Evolutionary conservation across 768 basidiomycete species (phyloP), one percentile per base, ranked within the genome.

Genomic region (Serendipita indica): DNA sequence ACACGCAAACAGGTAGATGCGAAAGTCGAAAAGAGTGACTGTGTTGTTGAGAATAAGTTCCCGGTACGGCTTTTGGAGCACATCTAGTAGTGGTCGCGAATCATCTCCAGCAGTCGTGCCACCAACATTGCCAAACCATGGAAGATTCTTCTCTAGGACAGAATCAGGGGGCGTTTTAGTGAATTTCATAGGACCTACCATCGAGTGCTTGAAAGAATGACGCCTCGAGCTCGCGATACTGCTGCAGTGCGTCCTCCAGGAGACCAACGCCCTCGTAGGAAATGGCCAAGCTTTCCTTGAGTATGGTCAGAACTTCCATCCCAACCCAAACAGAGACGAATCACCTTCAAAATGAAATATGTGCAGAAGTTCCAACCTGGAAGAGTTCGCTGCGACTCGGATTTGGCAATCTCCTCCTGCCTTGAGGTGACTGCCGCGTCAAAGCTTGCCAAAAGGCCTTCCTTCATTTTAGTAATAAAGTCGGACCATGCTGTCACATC

Each of bases 341-440:
- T 57, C 58, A 90, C 94, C 82, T 98, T 99, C 34, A 93, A 74
- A 56, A 92, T 81, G 70, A 97, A 97, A 73, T 93, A 98, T 0
- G 87, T 92, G 68, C 92, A 93, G 67, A 96, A 99, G 67, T 96
- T 96, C 96, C 96, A 99, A 6, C 96, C 94, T 1, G 91, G 90
- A 81, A 92, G 87, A 64, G 85, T 79, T 58, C 89, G 78, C 69
- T 97, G 89, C 49, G 81, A 77, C 66, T 99, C 94, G 0, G 88
- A 89, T 34, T 89, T 80, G 64, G 78, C 84, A 2, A 97, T 85
- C 62, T 96, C 92, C 43, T 98, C 96, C 66, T 93, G 89, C 14
- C 90, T 77, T 60, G 82, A 81, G 7, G 77, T 71, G 37, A 98
- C 76, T 1, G 86, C 82, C 16, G 75, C 69, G 65, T 97, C 90